Base-by-base conservation (phyloP, 371 early-diverging fungal genomes). In the Aphelidium insulamus region DNA sequence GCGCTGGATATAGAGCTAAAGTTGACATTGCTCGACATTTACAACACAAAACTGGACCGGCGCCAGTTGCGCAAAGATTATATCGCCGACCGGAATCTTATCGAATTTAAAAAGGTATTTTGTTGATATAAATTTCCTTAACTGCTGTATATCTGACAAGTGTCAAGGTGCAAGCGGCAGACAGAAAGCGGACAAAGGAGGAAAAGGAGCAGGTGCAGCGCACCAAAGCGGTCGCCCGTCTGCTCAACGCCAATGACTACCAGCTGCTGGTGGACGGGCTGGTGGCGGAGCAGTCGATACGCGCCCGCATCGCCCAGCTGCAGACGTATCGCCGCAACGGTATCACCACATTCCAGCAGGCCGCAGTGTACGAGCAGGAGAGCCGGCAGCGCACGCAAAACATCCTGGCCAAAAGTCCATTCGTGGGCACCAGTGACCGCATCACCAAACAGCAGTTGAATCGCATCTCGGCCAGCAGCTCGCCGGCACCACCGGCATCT, bases 291-390 rank as follows among this genome's bases (percentile, higher is more conserved):
- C 62, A 60, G 34, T 53, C 60, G 14, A 49, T 80, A 21, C 66
- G 81, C 15, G 62, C 69, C 26, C 57, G 76, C 14, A 84, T 87
- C 29, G 61, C 72, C n/a, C 66, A 77, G 42, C 55, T 88, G 24
- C 88, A 87, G 49, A 84, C 85, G 46, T 87, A 71, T 61, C 66
- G 86, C 21, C 62, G 75, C 41, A 82, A 79, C 46, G 92, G 92
- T 18, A 59, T 88, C 22, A 72, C 72, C 5, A 67, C 76, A 0
- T 44, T 70, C 3, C 55, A 54, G n/a, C 76, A 80, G 23, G 82
- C 75, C 1, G 60, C 62, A 12, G 68, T 65, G 23, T 86, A 77
- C 41, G 74, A 72, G 30, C 45, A 52, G 14, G 64, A 65, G 21
- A 74, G 69, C n/a, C n/a, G n/a, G n/a, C n/a, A n/a, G n/a, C n/a